Evolutionary conservation across 768 basidiomycete species (phyloP).

Genomic region (Cystofilobasidium capitatum): DNA sequence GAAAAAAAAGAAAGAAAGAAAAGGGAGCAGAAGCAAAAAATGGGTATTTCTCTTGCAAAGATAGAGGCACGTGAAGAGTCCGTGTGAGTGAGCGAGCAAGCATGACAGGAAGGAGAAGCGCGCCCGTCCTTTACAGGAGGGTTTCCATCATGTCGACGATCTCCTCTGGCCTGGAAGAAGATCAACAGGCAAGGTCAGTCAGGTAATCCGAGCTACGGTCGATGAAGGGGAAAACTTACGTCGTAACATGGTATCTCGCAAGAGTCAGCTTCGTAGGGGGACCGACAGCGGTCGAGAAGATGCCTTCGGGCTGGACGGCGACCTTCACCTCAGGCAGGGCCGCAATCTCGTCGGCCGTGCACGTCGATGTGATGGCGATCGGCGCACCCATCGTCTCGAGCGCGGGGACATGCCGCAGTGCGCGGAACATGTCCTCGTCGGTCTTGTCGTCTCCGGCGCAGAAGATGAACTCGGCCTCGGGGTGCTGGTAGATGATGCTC

Average conservation of each 20-base stretch:
- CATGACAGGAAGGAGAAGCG: not conserved
- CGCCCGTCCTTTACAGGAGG: not conserved
- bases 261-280: slow-evolving; percentile 74
- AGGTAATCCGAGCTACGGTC: not conserved
- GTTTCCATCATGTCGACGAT: not conserved
- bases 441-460: slow-evolving; percentile 99
- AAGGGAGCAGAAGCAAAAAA: no score
- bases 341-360: slow-evolving; percentile 37
- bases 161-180: slow-evolving; percentile 1
- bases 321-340: slow-evolving; percentile 49
- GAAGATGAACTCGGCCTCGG: slow-evolving; percentile 89
- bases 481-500: slow-evolving; percentile 80
- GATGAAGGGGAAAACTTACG: slow-evolving; percentile 42
- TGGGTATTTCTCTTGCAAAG: no score
- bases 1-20: not conserved
- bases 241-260: slow-evolving; percentile 84
- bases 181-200: not conserved
- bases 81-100: no score
- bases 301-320: slow-evolving; percentile 53
- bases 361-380: slow-evolving; percentile 47
- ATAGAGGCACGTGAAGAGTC: no score
- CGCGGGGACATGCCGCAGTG: slow-evolving; percentile 56
- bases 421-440: slow-evolving; percentile 99
- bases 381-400: slow-evolving; percentile 41
- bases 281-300: slow-evolving; percentile 92